Evolutionary conservation across 345 rosid species (phyloP).

Genomic region (Brassica cretica): DNA sequence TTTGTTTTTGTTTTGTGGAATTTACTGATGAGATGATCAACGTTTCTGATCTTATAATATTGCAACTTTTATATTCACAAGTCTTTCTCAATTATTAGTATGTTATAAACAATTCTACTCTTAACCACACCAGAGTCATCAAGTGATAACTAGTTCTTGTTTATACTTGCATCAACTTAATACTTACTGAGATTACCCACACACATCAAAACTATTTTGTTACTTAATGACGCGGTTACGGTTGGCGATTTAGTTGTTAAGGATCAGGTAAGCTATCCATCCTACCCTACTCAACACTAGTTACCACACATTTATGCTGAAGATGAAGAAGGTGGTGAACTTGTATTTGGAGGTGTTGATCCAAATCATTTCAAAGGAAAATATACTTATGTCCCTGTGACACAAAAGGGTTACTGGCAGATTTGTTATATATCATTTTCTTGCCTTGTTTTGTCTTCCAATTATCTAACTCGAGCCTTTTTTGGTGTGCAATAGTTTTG

Average conservation of each 20-base stretch:
- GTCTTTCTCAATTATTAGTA: background rate
- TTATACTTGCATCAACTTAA: background rate
- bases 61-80: background rate
- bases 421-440: conserved; percentile 42
- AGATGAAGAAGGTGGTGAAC: conserved; percentile 82
- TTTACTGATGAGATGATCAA: conserved; percentile 3
- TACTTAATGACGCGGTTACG: conserved; percentile 37
- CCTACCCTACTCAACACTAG: background rate
- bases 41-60: background rate
- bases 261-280: conserved; percentile 53
- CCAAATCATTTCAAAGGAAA: conserved; percentile 78
- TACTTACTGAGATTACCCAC: background rate
- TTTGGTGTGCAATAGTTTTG: conserved; percentile 58
- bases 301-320: conserved; percentile 21
- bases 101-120: conserved; percentile 3
- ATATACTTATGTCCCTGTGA: conserved; percentile 87
- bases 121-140: conserved; percentile 15
- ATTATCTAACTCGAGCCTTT: conserved; percentile 10
- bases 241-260: conserved; percentile 75
- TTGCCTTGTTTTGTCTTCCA: conserved; percentile 4
- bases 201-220: conserved; percentile 10
- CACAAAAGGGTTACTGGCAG: conserved; percentile 97
- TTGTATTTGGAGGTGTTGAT: conserved; percentile 94
- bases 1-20: conserved; percentile 7
- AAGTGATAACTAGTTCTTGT: conserved; percentile 12